Percentiles rank a stretch among this genome's conserved stretches.
These are phyloP conservation scores for Aureobasidium sp. DNA, from an alignment of 2,329 filamentous ascomycete genomes.

Conservation along the genomic window DNA sequence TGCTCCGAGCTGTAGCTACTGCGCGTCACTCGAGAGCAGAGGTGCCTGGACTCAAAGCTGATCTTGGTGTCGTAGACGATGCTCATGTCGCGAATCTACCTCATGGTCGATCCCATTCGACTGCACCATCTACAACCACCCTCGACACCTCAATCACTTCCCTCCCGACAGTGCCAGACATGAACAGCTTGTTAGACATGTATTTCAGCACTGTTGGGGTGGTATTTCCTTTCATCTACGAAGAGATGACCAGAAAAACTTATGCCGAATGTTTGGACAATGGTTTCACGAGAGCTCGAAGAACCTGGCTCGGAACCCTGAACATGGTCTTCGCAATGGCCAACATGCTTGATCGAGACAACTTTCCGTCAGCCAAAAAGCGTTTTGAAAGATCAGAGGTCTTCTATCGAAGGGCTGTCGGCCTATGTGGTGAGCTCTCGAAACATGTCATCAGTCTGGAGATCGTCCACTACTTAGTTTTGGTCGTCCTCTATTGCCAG, in stretches of 20 bases:
- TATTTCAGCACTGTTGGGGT: constrained; percentile 35
- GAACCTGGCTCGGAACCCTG: constrained; percentile 46
- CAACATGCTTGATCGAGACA: constrained; percentile 30
- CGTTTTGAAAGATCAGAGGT: constrained; percentile 38
- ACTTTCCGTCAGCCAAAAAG: constrained; percentile 28
- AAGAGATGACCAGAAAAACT: constrained; percentile 29
- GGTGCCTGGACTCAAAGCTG: not conserved
- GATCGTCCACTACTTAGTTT: constrained; percentile 42
- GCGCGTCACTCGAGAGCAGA: not conserved
- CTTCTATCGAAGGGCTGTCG: constrained; percentile 40
- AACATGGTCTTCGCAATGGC: constrained; percentile 48
- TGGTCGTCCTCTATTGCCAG: constrained; percentile 48
- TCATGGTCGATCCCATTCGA: constrained; percentile 16
- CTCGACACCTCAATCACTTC: constrained; percentile 2
- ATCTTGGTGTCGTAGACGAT: not conserved
- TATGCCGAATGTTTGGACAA: constrained; percentile 29
- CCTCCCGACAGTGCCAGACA: constrained; percentile 28
- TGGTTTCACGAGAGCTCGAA: constrained; percentile 32
- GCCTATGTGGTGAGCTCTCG: constrained; percentile 32
- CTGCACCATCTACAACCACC: not conserved
- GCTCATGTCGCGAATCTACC: not conserved
- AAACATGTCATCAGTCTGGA: constrained; percentile 17
- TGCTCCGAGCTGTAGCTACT: constrained; percentile 28
- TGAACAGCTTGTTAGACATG: constrained; percentile 27
- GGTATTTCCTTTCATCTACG: constrained; percentile 37